phyloP scores from a whole-genome alignment of 371 early-diverging fungal genomes.

The Rhizopus sp. region DNA sequence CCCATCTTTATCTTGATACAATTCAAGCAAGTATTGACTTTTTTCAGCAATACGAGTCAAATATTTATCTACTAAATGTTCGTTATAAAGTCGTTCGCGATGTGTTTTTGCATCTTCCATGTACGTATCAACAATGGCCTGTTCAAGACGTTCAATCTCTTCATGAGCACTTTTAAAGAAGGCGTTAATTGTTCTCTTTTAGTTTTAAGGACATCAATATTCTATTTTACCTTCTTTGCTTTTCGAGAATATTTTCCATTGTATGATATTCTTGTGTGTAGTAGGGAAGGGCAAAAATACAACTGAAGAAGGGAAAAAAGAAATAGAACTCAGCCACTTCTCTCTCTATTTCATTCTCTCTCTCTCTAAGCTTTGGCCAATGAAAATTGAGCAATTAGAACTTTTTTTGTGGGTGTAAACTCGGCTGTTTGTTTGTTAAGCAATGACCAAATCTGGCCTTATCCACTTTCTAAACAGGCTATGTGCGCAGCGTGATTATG shows the following conservation, averaged over 20 bases:
- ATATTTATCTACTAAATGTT: conserved; percentile 76
- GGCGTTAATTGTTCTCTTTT: not conserved
- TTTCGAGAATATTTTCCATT: conserved; percentile 75
- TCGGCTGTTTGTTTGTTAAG: no score
- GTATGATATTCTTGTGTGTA: not conserved
- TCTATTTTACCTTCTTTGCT: conserved; percentile 60
- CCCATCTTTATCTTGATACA: conserved; percentile 81
- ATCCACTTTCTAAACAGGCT: no score
- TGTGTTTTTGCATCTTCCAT: conserved; percentile 76
- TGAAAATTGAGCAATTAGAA: no score
- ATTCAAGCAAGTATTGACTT: conserved; percentile 58
- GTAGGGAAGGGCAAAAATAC: not conserved
- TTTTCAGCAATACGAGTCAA: conserved; percentile 74
- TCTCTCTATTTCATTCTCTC: not conserved
- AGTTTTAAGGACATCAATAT: no score
- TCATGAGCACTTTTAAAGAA: conserved; percentile 68
- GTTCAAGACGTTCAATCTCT: conserved; percentile 90
- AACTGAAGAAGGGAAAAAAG: not conserved
- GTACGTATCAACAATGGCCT: conserved; percentile 83
- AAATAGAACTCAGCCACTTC: conserved; percentile 8
- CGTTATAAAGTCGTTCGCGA: conserved; percentile 81
- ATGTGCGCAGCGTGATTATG: no score
- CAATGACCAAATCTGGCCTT: no score
- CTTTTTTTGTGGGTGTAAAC: no score
- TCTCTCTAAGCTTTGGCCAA: no score